phyloP scores from a whole-genome alignment of 2,329 filamentous ascomycete species.

The Annulohypoxylon truncatum region DNA sequence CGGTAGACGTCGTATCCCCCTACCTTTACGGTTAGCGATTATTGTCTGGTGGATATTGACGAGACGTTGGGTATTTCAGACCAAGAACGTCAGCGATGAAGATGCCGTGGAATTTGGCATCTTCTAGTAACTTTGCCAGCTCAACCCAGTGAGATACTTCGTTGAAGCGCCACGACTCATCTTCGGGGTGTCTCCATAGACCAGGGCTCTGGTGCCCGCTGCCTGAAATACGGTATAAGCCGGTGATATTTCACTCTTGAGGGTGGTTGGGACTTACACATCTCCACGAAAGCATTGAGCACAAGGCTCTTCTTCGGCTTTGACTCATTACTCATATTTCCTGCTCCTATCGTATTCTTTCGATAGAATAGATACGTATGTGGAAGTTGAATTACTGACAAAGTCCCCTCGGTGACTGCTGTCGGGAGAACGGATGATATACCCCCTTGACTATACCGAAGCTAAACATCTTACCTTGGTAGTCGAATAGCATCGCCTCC shows the following conservation, averaged over 20 bases:
- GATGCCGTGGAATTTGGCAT: conserved; percentile 71
- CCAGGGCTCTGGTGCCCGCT: conserved; percentile 60
- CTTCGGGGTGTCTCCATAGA: conserved; percentile 63
- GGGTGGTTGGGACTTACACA: conserved; percentile 52
- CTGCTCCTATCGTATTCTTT: background rate
- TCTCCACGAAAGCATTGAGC: conserved; percentile 63
- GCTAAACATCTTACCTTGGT: background rate
- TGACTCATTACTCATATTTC: conserved; percentile 32
- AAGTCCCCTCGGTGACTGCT: background rate
- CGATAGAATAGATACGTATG: background rate
- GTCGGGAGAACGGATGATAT: background rate
- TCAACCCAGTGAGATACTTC: conserved; percentile 72
- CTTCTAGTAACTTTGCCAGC: conserved; percentile 70
- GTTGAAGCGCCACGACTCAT: conserved; percentile 69
- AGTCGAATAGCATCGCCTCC: conserved; percentile 19
- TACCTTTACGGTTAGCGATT: conserved; percentile 13
- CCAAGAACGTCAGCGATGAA: conserved; percentile 74
- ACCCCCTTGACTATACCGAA: background rate
- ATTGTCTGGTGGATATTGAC: conserved; percentile 12
- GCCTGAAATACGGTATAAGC: conserved; percentile 42
- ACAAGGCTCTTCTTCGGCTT: conserved; percentile 59
- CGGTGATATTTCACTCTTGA: background rate
- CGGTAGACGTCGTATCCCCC: conserved; percentile 79
- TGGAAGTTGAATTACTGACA: background rate
- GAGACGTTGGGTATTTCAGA: conserved; percentile 17